Percentiles rank a stretch among this genome's conserved stretches.
Evolutionary conservation across 1,284 basidiomycete genomes (phyloP).

Genomic region (Tetrapyrgos nigripes): DNA sequence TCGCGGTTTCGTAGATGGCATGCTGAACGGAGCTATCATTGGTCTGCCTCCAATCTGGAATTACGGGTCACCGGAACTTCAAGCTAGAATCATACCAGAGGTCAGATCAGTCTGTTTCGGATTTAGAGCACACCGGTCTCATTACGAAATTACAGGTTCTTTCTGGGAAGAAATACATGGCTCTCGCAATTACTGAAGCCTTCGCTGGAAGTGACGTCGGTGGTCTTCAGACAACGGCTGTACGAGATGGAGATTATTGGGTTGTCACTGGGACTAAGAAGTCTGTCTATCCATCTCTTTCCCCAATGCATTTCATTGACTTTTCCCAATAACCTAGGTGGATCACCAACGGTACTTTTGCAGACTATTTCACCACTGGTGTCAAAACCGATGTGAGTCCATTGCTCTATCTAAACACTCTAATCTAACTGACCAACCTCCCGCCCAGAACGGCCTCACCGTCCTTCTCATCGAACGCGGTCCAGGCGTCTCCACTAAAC

Average conservation of each 20-base stretch:
- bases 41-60: constrained; percentile 88
- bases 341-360: constrained; percentile 92
- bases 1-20: constrained; percentile 86
- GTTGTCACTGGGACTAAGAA: constrained; percentile 91
- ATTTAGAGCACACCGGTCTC: constrained; percentile 25
- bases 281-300: constrained; percentile 36
- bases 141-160: constrained; percentile 49
- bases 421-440: background rate
- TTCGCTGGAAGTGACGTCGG: constrained; percentile 95
- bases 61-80: constrained; percentile 81
- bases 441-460: constrained; percentile 81
- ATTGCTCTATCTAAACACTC: background rate
- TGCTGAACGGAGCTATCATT: constrained; percentile 75
- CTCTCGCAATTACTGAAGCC: constrained; percentile 78
- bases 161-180: constrained; percentile 82
- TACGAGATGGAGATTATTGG: constrained; percentile 84
- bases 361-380: constrained; percentile 82
- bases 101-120: constrained; percentile 31
- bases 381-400: constrained; percentile 67
- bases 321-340: constrained; percentile 66
- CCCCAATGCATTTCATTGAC: background rate
- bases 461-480: constrained; percentile 86
- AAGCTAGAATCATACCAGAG: constrained; percentile 74
- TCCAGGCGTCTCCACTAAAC: constrained; percentile 87
- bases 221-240: constrained; percentile 85